Evolutionary conservation across 2,329 filamentous ascomycete genomes (phyloP), one percentile per base, ranked within the genome.

Genomic region (Xylariaceae sp.): DNA sequence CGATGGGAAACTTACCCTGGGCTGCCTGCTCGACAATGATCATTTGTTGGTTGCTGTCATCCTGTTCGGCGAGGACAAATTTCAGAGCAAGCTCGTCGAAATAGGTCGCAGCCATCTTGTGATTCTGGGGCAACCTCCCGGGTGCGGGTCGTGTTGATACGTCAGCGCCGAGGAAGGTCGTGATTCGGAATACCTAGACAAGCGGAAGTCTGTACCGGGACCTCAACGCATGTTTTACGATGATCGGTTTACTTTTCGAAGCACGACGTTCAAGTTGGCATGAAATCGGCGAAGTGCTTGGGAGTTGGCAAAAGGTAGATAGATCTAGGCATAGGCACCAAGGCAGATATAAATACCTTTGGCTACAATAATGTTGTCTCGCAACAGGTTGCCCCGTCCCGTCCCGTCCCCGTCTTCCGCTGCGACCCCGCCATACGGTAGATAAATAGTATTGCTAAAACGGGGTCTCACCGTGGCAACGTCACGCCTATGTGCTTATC

Each of bases 21-120:
- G 78, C 77, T n/a, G 78, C 74, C 48, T 74, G 72, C 50, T 74
- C 68, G 32, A 75, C 71, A 56, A 80, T 72, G 34, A 60, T 65
- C 12, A 5, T 47, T 4, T 12, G 64, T 68, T 57, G 73, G 70
- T 54, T 51, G 9, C 45, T 70, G 39, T 69, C 67, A 54, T 74
- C 72, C 54, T 78, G 72, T 51, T 81, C 78, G 6, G 76, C 71
- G 41, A 81, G 75, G 55, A 81, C 78, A 65, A 77, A 81, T 59
- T 79, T 74, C 51, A 80, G 69, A 35, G 79, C 79, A 60, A 80
- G 73, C 60, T 79, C 76, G 60, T 75, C 73, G 60, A 81, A 70
- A 11, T 57, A 75, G 63, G 73, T 29, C n/a, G 53, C 73, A 49
- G 76, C 73, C 79, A 81, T 81, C 29, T 64, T 59, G 55, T 72